phyloP scores from a whole-genome alignment of 768 basidiomycete genomes.

The Leucosporidium yakuticum region DNA sequence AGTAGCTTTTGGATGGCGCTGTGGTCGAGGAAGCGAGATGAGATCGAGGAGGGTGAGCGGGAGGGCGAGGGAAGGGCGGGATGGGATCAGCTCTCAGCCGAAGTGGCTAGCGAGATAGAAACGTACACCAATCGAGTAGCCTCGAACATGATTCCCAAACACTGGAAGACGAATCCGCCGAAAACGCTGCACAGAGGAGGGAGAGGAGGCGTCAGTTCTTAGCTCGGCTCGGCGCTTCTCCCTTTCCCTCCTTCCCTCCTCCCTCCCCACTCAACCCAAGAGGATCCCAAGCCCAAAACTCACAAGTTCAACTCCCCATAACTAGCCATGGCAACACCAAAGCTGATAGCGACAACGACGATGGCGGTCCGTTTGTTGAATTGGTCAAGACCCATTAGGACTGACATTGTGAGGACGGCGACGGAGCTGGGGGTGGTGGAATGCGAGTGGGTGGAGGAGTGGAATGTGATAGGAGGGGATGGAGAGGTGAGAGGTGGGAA shows the following conservation, averaged over 20 bases:
- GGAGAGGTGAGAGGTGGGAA: too few species aligned
- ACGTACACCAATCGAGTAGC: constrained; percentile 72
- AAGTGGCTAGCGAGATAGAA: too few species aligned
- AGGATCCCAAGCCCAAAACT: neutral
- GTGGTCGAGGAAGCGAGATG: too few species aligned
- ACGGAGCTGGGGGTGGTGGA: constrained; percentile 44
- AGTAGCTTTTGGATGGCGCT: constrained; percentile 81
- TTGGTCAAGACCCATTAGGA: constrained; percentile 79
- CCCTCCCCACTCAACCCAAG: too few species aligned
- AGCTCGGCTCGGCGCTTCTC: neutral
- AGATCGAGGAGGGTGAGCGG: too few species aligned
- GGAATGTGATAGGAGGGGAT: too few species aligned
- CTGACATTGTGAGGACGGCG: constrained; percentile 63
- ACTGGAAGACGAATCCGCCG: constrained; percentile 80
- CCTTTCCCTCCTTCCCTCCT: too few species aligned
- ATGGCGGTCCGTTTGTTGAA: constrained; percentile 57
- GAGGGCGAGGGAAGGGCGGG: too few species aligned
- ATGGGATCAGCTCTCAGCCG: too few species aligned
- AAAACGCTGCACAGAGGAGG: constrained; percentile 47
- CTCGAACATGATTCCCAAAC: constrained; percentile 82
- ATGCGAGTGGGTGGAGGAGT: too few species aligned
- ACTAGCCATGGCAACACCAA: constrained; percentile 72
- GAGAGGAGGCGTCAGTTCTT: neutral
- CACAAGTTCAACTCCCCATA: constrained; percentile 75
- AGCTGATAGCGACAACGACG: constrained; percentile 85